phyloP scores from a whole-genome alignment of 2,329 filamentous ascomycete genomes.

The Fusarium pilosicola region DNA sequence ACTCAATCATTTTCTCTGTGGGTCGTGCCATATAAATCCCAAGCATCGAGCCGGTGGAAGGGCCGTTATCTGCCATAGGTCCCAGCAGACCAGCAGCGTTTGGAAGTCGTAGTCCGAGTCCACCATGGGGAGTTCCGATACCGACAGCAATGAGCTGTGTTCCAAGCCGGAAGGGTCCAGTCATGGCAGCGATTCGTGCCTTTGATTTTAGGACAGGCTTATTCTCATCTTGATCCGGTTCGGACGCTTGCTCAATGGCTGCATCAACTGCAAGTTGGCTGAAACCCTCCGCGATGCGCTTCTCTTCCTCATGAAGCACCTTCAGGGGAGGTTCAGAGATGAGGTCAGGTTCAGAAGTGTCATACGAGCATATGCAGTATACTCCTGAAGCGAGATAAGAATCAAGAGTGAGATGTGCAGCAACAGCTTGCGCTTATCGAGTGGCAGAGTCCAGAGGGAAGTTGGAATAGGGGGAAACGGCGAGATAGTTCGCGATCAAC shows the following conservation, averaged over 20 bases:
- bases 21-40: slow-evolving; percentile 90
- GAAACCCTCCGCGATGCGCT: slow-evolving; percentile 77
- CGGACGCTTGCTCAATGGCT: slow-evolving; percentile 44
- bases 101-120: slow-evolving; percentile 77
- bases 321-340: slow-evolving; percentile 73
- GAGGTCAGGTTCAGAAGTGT: slow-evolving; percentile 76
- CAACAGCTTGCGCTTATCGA: slow-evolving; percentile 72
- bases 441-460: slow-evolving; percentile 66
- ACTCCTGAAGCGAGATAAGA: slow-evolving; percentile 80
- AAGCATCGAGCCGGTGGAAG: slow-evolving; percentile 86
- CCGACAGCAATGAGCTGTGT: slow-evolving; percentile 81
- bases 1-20: slow-evolving; percentile 86
- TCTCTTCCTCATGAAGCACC: slow-evolving; percentile 76
- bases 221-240: slow-evolving; percentile 65
- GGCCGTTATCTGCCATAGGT: slow-evolving; percentile 79
- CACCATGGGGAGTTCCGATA: slow-evolving; percentile 81
- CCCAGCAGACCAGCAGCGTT: slow-evolving; percentile 83
- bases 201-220: slow-evolving; percentile 75
- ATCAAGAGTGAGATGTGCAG: slow-evolving; percentile 78
- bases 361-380: slow-evolving; percentile 77
- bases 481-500: slow-evolving; percentile 59
- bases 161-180: slow-evolving; percentile 71
- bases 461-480: slow-evolving; percentile 70
- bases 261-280: slow-evolving; percentile 74
- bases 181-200: slow-evolving; percentile 60